Conservation (phyloP, 164 flowering plant species). For the Nymphaea colorata region DNA sequence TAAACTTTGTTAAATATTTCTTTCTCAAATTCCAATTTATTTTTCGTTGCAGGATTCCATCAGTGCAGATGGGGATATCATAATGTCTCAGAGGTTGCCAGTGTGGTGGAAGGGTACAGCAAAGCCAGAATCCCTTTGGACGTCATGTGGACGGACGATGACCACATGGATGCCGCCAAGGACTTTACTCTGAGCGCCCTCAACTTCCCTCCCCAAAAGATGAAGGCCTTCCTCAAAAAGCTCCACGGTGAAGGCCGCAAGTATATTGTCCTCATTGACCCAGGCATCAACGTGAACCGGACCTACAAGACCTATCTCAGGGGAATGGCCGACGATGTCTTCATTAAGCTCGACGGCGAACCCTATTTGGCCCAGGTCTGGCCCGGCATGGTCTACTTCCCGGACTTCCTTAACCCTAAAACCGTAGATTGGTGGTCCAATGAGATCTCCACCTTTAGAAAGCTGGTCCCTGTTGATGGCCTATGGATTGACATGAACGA, state of each 20-base stretch:
- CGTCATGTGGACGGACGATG: constrained; percentile 94
- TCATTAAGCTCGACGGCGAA: constrained; percentile 69
- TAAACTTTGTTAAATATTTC: too few relatives aligned
- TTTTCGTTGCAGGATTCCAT: constrained; percentile 55
- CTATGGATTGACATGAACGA: constrained; percentile 99
- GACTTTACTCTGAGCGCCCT: constrained; percentile 81
- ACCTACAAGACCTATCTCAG: constrained; percentile 65
- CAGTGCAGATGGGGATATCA: constrained; percentile 96
- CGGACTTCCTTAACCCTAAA: constrained; percentile 85
- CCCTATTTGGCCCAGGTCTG: constrained; percentile 86
- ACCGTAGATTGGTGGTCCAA: constrained; percentile 79
- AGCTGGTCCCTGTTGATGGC: constrained; percentile 88
- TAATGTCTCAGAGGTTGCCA: constrained; percentile 69
- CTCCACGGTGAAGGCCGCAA: constrained; percentile 67
- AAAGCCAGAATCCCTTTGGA: constrained; percentile 85
- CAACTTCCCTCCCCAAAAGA: constrained; percentile 60
- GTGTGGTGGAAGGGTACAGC: constrained; percentile 73
- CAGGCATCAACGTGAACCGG: constrained; percentile 70
- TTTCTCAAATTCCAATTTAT: too few relatives aligned
- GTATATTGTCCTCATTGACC: constrained; percentile 80
- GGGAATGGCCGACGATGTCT: constrained; percentile 61
- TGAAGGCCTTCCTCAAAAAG: constrained; percentile 48
- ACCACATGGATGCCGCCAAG: constrained; percentile 90
- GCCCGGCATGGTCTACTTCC: constrained; percentile 93
- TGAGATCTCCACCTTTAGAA: constrained; percentile 64